Conservation (phyloP, 2,329 filamentous ascomycete genomes). For the Ophiostoma triangulosporum region DNA sequence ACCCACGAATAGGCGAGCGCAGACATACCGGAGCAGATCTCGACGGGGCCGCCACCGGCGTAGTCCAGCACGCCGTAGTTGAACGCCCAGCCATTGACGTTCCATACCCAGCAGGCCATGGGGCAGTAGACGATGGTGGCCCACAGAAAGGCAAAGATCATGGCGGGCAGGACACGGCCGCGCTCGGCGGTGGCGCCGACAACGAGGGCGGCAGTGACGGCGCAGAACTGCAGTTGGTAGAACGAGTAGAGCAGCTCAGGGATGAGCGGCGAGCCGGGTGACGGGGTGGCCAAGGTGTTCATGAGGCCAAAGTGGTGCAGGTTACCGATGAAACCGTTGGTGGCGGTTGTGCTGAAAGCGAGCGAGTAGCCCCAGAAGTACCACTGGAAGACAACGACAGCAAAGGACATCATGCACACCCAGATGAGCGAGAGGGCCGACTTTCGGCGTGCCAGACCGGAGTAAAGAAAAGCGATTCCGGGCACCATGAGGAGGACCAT, state of each 20-base stretch:
- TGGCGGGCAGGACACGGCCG: conserved; percentile 78
- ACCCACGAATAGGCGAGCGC: conserved; percentile 93
- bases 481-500: conserved; percentile 97
- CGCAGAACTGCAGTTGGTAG: conserved; percentile 98
- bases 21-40: conserved; percentile 87
- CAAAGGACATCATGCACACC: conserved; percentile 89
- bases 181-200: conserved; percentile 89
- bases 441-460: conserved; percentile 91
- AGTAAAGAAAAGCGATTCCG: conserved; percentile 94
- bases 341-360: conserved; percentile 70
- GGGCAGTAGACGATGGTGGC: conserved; percentile 96
- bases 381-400: conserved; percentile 93
- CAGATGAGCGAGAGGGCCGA: conserved; percentile 94
- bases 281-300: conserved; percentile 72
- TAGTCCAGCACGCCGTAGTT: conserved; percentile 90
- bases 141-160: conserved; percentile 96
- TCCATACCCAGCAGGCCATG: conserved; percentile 94
- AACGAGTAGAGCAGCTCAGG: conserved; percentile 87
- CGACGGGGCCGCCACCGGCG: conserved; percentile 90
- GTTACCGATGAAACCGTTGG: conserved; percentile 85
- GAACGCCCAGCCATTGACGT: conserved; percentile 83
- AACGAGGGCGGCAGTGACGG: conserved; percentile 80
- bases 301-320: conserved; percentile 78
- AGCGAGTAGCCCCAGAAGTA: conserved; percentile 99
- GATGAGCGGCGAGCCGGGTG: conserved; percentile 74